Conservation (phyloP, 1,284 basidiomycete species). For the Pterulicium gracile region DNA sequence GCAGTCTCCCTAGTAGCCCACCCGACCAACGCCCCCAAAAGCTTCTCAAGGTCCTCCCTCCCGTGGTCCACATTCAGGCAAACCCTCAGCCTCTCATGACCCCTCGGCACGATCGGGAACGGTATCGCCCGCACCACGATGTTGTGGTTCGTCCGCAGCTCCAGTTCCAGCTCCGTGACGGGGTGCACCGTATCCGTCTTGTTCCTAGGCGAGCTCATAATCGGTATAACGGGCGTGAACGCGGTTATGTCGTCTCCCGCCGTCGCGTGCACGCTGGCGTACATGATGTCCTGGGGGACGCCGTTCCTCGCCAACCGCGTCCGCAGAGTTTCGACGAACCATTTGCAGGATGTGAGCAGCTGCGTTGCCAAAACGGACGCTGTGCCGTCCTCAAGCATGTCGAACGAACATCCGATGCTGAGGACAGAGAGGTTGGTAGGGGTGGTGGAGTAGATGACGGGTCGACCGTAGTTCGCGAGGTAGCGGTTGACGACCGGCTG, state of each 20-base stretch:
- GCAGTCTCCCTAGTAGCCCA: too few species aligned
- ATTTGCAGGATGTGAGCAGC: too few species aligned
- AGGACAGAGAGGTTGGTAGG: constrained; percentile 69
- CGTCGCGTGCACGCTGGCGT: too few species aligned
- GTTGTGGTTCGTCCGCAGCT: too few species aligned
- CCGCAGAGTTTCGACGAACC: constrained; percentile 21
- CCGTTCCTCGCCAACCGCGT: too few species aligned
- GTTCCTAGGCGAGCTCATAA: too few species aligned
- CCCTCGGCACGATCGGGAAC: constrained; percentile 78
- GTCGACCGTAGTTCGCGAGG: constrained; percentile 87
- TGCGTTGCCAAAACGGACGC: too few species aligned
- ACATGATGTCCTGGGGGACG: too few species aligned
- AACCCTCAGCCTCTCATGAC: constrained; percentile 72
- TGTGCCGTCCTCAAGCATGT: constrained; percentile 62
- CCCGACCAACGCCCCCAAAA: constrained; percentile 37
- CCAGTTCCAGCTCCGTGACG: constrained; percentile 33
- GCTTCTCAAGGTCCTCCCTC: constrained; percentile 44
- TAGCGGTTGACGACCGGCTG: constrained; percentile 69
- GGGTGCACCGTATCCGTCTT: too few species aligned
- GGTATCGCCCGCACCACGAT: constrained; percentile 75
- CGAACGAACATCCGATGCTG: constrained; percentile 68
- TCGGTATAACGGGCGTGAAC: constrained; percentile 12
- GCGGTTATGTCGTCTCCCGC: too few species aligned
- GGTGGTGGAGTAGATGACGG: constrained; percentile 85
- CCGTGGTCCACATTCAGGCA: constrained; percentile 77